These are phyloP conservation scores for Monilinia laxa DNA, from an alignment of 2,329 filamentous ascomycete genomes.

Conservation along the genomic window DNA sequence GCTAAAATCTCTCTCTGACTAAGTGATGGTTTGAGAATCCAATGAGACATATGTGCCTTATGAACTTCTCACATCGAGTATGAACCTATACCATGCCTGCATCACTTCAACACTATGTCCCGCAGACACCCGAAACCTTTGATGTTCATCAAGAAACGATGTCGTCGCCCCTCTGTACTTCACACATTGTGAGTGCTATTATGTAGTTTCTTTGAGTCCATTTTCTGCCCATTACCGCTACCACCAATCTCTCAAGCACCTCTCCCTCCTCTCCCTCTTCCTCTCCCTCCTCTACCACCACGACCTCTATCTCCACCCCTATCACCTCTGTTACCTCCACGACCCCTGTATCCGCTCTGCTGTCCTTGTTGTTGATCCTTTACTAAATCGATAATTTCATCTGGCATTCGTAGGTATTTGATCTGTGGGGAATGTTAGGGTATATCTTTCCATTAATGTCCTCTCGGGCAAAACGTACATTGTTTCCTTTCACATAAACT, in stretches of 20 bases:
- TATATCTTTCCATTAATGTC: not conserved
- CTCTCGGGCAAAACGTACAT: slow-evolving; percentile 55
- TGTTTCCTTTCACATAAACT: slow-evolving; percentile 96
- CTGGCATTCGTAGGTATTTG: slow-evolving; percentile 94
- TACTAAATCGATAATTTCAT: slow-evolving; percentile 92
- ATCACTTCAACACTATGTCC: slow-evolving; percentile 9
- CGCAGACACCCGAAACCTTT: not conserved
- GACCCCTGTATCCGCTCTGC: slow-evolving; percentile 58
- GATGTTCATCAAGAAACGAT: not conserved
- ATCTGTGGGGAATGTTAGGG: slow-evolving; percentile 55
- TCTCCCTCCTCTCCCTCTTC: slow-evolving; percentile 30
- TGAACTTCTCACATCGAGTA: not conserved
- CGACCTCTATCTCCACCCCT: slow-evolving; percentile 44
- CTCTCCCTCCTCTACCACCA: slow-evolving; percentile 34
- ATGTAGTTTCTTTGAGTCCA: slow-evolving; percentile 6
- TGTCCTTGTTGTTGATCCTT: slow-evolving; percentile 72
- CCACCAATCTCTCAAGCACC: slow-evolving; percentile 29
- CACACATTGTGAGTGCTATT: not conserved
- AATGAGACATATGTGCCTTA: not conserved
- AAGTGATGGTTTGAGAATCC: slow-evolving; percentile 4
- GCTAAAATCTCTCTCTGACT: not conserved
- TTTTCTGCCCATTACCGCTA: slow-evolving; percentile 8
- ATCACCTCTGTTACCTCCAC: slow-evolving; percentile 59
- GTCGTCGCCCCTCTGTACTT: not conserved
- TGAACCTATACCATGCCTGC: slow-evolving; percentile 12